Percentiles rank a stretch among this genome's conserved stretches.
Evolutionary conservation across 306 rosid species (phyloP).

Genomic region (Abrus precatorius): DNA sequence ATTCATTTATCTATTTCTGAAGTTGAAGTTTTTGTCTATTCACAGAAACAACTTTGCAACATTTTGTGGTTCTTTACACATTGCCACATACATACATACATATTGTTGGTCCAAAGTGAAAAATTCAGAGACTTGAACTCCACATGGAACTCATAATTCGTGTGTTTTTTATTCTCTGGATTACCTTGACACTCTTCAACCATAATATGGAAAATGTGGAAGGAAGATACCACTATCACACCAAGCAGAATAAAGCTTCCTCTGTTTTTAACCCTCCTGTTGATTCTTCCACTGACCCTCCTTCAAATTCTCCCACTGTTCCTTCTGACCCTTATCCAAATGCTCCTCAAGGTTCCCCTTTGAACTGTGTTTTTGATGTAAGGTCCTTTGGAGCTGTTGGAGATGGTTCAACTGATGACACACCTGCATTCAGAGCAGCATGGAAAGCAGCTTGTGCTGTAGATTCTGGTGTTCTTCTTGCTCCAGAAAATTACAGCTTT

Average conservation of each 20-base stretch:
- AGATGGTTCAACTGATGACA: conserved; percentile 90
- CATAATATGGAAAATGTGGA: conserved; percentile 62
- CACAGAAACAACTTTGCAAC: conserved; percentile 46
- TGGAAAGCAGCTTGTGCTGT: conserved; percentile 97
- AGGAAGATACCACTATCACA: conserved; percentile 82
- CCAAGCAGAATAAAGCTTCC: conserved; percentile 49
- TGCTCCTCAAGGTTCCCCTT: conserved; percentile 53
- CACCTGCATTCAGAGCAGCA: conserved; percentile 78
- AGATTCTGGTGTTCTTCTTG: conserved; percentile 74
- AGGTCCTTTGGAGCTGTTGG: conserved; percentile 83
- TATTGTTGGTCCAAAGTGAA: neutral
- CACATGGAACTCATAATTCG: conserved; percentile 58
- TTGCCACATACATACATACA: conserved; percentile 35
- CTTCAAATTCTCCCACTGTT: conserved; percentile 46
- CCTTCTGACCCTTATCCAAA: conserved; percentile 74
- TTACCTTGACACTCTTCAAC: conserved; percentile 41
- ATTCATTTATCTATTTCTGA: conserved; percentile 41
- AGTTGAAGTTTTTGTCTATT: conserved; percentile 43
- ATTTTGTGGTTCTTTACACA: conserved; percentile 43
- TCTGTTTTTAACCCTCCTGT: conserved; percentile 44
- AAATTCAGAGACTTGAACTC: neutral
- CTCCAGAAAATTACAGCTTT: conserved; percentile 65
- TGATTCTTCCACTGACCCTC: neutral
- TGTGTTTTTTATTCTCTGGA: conserved; percentile 48
- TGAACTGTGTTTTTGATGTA: conserved; percentile 65